Evolutionary conservation across 805 yeast species (phyloP).

Genomic region (Lipomyces oligophaga): DNA sequence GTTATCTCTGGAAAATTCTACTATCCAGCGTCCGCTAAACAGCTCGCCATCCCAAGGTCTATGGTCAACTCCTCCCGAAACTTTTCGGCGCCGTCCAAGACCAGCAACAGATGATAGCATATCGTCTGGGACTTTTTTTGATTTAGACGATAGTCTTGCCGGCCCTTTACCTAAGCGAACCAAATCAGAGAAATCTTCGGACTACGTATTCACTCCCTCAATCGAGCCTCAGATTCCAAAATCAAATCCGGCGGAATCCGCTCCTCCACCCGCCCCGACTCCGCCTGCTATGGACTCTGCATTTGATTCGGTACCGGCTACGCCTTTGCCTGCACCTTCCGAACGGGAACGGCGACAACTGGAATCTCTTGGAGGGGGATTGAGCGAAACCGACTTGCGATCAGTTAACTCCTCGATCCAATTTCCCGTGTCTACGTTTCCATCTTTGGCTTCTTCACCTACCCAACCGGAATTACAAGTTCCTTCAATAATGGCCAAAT

Average conservation of each 20-base stretch:
- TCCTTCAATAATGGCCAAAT: too few relatives aligned
- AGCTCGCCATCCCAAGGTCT: too few relatives aligned
- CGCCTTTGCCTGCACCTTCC: too few relatives aligned
- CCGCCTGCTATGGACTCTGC: not conserved
- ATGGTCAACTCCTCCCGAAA: conserved; percentile 20
- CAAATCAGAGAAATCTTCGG: conserved; percentile 12
- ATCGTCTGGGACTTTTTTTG: conserved; percentile 25
- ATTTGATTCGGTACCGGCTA: not conserved
- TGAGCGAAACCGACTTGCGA: too few relatives aligned
- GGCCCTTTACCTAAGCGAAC: conserved; percentile 26
- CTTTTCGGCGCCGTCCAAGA: conserved; percentile 17
- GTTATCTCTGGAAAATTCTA: not conserved
- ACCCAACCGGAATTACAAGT: too few relatives aligned
- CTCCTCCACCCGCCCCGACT: not conserved
- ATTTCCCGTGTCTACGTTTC: too few relatives aligned
- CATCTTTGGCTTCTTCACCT: too few relatives aligned
- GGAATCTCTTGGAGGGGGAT: too few relatives aligned
- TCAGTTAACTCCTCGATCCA: too few relatives aligned
- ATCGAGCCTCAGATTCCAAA: not conserved
- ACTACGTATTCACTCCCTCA: not conserved
- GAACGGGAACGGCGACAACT: too few relatives aligned
- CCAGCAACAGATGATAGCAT: conserved; percentile 24
- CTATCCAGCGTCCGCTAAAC: too few relatives aligned
- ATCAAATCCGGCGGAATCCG: not conserved
- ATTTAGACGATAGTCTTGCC: conserved; percentile 22